Evolutionary conservation across 2,329 filamentous ascomycete genomes (phyloP).

Genomic region (Didymella arachidicola): DNA sequence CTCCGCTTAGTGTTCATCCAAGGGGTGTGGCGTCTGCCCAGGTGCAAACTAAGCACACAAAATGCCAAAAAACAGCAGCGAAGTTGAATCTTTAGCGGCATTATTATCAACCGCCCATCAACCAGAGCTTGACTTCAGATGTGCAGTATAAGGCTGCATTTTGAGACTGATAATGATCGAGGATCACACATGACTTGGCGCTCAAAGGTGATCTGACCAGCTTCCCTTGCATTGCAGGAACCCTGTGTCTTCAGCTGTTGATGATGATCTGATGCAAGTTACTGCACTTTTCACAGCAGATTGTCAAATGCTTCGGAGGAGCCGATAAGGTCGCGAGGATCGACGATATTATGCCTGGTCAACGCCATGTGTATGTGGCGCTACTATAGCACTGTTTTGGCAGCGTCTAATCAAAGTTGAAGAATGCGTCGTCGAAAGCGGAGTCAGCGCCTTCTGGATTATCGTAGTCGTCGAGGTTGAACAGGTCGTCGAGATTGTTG

Average conservation of each 20-base stretch:
- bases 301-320: neutral
- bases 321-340: neutral
- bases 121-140: neutral
- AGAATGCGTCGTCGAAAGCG: slow-evolving; percentile 52
- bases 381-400: neutral
- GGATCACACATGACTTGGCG: neutral
- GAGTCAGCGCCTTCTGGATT: slow-evolving; percentile 40
- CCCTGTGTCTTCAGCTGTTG: neutral
- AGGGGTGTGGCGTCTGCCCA: neutral
- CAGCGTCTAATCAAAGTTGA: slow-evolving; percentile 39
- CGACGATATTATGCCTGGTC: neutral
- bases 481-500: slow-evolving; percentile 47
- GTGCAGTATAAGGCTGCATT: neutral
- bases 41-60: neutral
- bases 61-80: neutral
- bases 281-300: neutral
- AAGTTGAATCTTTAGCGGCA: neutral
- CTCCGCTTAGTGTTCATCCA: neutral
- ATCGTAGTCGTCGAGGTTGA: slow-evolving; percentile 46
- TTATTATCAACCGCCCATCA: neutral
- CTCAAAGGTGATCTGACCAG: neutral
- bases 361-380: neutral
- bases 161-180: neutral
- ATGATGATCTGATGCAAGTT: neutral
- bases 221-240: neutral